Conservation (phyloP, 2,329 filamentous ascomycete species). For the Arthrocladium fulminans region DNA sequence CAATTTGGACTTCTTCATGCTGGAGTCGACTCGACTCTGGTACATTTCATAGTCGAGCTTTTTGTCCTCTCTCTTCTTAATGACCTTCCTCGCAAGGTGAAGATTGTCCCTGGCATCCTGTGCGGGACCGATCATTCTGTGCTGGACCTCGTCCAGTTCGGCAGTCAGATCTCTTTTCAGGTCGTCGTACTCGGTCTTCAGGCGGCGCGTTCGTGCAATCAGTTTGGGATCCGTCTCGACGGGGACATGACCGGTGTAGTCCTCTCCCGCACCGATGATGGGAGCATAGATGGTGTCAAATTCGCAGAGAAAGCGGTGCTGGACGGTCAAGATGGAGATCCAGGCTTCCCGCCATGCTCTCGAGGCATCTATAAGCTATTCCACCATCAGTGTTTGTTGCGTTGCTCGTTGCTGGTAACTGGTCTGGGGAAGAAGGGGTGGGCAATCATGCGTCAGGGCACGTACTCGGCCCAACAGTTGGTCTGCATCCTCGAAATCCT, state of each 20-base stretch:
- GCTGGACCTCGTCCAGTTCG: conserved; percentile 63
- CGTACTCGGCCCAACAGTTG: conserved; percentile 61
- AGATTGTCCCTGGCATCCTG: conserved; percentile 60
- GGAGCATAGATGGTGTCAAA: conserved; percentile 69
- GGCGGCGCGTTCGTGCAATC: conserved; percentile 54
- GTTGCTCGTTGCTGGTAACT: conserved; percentile 7
- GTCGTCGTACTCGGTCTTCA: conserved; percentile 61
- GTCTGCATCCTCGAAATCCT: conserved; percentile 74
- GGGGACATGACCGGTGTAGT: conserved; percentile 47
- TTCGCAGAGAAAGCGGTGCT: conserved; percentile 57
- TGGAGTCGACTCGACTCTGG: conserved; percentile 60
- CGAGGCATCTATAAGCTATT: conserved; percentile 64
- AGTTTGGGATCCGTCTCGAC: conserved; percentile 54
- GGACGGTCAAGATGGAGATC: conserved; percentile 61
- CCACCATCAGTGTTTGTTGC: neutral
- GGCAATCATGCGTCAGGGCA: conserved; percentile 9
- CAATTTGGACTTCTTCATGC: conserved; percentile 60
- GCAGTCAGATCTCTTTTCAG: conserved; percentile 62
- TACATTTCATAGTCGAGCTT: conserved; percentile 75
- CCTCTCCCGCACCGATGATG: conserved; percentile 57
- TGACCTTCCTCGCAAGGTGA: conserved; percentile 66
- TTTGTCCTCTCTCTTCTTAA: conserved; percentile 77
- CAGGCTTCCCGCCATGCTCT: conserved; percentile 72
- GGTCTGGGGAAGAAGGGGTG: conserved; percentile 4
- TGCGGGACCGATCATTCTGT: conserved; percentile 60